A percentile compares a stretch with the other conserved stretches of the same genome.
phyloP scores from a whole-genome alignment of 306 rosid genomes.

The Acacia melanoxylon region DNA sequence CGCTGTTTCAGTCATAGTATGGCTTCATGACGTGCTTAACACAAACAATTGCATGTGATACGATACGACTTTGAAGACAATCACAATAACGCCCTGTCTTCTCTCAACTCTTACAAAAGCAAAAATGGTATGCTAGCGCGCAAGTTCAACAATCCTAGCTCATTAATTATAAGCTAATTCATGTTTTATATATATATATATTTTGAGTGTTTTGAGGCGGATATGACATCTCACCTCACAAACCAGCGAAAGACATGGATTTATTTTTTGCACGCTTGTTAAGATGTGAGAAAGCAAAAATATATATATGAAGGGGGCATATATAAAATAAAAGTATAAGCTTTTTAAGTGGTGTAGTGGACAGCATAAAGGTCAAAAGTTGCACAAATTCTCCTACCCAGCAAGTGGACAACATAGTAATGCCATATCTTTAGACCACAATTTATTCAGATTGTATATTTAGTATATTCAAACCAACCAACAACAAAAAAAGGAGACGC shows the following conservation, averaged over 20 bases:
- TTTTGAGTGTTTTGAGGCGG: not conserved
- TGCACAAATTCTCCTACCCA: conserved; percentile 29
- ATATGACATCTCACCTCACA: not conserved
- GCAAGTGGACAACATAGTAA: conserved; percentile 33
- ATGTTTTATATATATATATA: not conserved
- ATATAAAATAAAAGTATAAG: conserved; percentile 1
- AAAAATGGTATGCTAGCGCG: not conserved
- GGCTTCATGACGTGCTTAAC: conserved; percentile 67
- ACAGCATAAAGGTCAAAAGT: conserved; percentile 30
- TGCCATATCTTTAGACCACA: not conserved
- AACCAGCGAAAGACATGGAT: not conserved
- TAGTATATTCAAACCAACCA: not conserved
- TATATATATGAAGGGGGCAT: conserved; percentile 23
- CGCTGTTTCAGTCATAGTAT: conserved; percentile 35
- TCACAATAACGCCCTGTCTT: conserved; percentile 24
- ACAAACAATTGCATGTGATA: conserved; percentile 40
- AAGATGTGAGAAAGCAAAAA: conserved; percentile 29
- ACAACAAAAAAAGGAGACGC: not conserved
- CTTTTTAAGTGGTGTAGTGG: conserved; percentile 26
- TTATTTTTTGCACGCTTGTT: conserved; percentile 35
- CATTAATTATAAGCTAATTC: not conserved
- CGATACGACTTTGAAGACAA: conserved; percentile 10
- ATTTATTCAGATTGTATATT: conserved; percentile 1
- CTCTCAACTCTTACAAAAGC: not conserved
- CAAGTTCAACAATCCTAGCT: conserved; percentile 11